These are phyloP conservation scores for Penicillium palitans DNA, from an alignment of 2,329 filamentous ascomycete genomes.

Conservation along the genomic window DNA sequence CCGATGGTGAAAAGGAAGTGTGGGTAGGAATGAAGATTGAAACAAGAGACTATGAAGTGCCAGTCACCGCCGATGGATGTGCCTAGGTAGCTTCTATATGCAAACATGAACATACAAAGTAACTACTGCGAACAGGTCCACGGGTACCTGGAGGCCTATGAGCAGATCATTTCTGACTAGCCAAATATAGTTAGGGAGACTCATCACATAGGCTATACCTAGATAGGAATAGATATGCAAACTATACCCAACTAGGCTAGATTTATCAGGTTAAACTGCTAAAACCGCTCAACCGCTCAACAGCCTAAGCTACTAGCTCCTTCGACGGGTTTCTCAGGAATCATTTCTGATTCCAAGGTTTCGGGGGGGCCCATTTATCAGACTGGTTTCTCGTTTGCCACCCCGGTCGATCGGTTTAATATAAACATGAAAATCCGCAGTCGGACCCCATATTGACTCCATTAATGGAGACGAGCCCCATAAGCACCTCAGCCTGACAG, in stretches of 20 bases:
- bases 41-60: not conserved
- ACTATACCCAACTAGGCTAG: not conserved
- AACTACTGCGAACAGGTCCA: not conserved
- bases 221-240: not conserved
- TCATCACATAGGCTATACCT: not conserved
- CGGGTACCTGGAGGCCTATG: too few species aligned
- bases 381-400: not conserved
- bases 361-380: not conserved
- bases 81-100: not conserved
- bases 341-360: not conserved
- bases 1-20: too few species aligned
- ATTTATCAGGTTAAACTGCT: not conserved
- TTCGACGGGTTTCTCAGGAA: not conserved
- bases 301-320: not conserved
- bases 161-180: not conserved
- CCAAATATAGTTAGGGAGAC: not conserved
- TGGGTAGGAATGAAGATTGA: not conserved
- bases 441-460: constrained; percentile 1
- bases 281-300: not conserved
- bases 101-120: not conserved
- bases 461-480: not conserved
- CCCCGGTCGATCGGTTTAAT: not conserved
- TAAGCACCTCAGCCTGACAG: not conserved
- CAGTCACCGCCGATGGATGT: not conserved
- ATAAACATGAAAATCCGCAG: not conserved